These are phyloP conservation scores for Phellinidium pouzarii DNA, from an alignment of 1,284 basidiomycete species.

Conservation along the genomic window DNA sequence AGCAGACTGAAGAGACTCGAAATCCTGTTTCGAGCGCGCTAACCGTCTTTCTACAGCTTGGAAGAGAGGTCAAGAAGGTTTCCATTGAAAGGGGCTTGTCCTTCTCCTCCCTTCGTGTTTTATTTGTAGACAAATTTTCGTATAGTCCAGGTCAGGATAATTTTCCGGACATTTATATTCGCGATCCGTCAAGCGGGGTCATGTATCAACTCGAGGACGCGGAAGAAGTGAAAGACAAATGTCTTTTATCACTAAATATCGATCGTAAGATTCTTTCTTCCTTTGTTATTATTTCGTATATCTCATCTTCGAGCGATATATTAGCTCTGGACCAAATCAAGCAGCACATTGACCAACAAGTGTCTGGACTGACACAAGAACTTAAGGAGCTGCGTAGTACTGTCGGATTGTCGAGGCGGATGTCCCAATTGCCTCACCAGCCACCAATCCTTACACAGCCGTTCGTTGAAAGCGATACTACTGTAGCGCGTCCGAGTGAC, in stretches of 20 bases:
- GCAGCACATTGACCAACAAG: conserved; percentile 91
- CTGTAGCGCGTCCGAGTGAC: conserved; percentile 60
- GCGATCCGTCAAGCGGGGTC: conserved; percentile 85
- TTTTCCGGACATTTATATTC: conserved; percentile 94
- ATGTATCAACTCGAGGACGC: conserved; percentile 96
- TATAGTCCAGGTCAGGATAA: conserved; percentile 92
- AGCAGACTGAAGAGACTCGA: conserved; percentile 18
- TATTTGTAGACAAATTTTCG: conserved; percentile 94
- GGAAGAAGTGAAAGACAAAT: conserved; percentile 86
- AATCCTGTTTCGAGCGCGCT: conserved; percentile 34
- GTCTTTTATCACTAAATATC: conserved; percentile 87
- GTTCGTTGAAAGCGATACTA: conserved; percentile 52
- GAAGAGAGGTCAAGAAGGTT: conserved; percentile 88
- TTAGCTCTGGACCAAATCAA: conserved; percentile 98
- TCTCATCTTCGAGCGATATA: conserved; percentile 11
- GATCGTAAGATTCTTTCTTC: conserved; percentile 66
- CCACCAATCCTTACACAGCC: conserved; percentile 45
- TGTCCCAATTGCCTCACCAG: conserved; percentile 40
- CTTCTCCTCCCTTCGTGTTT: conserved; percentile 67
- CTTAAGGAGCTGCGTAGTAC: conserved; percentile 83
- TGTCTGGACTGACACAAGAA: conserved; percentile 81
- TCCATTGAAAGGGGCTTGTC: conserved; percentile 65
- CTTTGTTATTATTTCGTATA: conserved; percentile 6
- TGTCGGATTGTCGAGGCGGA: conserved; percentile 42
- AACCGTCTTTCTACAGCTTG: conserved; percentile 85